These are phyloP conservation scores for Solanum sejunctum DNA, from an alignment of 257 asterid genomes.

Conservation along the genomic window DNA sequence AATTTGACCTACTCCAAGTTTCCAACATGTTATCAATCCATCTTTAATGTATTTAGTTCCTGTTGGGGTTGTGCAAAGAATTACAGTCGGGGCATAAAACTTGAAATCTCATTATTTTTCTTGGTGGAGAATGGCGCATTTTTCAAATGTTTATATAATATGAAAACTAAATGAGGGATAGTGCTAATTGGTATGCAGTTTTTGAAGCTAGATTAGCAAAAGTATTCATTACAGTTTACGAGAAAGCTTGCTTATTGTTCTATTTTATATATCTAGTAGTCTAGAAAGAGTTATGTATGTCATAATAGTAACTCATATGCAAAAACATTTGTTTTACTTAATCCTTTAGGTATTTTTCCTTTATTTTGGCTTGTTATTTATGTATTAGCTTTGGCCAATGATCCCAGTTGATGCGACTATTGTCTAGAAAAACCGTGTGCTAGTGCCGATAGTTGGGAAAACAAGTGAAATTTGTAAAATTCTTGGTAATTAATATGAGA, in stretches of 20 bases:
- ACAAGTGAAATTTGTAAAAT: background rate
- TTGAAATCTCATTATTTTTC: background rate
- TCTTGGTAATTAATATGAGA: background rate
- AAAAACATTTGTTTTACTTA: background rate
- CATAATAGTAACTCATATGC: background rate
- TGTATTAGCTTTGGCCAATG: background rate
- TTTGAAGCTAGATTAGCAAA: background rate
- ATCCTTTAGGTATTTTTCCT: background rate
- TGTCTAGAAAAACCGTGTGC: background rate
- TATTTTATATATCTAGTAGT: background rate
- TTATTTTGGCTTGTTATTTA: background rate
- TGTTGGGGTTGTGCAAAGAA: background rate
- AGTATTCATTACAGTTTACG: background rate
- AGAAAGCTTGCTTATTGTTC: background rate
- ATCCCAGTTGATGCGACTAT: background rate
- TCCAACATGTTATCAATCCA: background rate
- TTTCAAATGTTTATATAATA: background rate
- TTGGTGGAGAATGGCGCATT: background rate
- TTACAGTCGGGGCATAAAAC: background rate
- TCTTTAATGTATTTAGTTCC: background rate
- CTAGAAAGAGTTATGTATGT: background rate
- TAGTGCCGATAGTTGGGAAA: background rate
- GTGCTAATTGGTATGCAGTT: background rate
- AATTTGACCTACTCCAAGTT: background rate
- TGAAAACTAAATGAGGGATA: background rate